A percentile compares a stretch with the other conserved stretches of the same genome.
Conservation (phyloP, 2,329 filamentous ascomycete species). For the Pseudogymnoascus sp. region DNA sequence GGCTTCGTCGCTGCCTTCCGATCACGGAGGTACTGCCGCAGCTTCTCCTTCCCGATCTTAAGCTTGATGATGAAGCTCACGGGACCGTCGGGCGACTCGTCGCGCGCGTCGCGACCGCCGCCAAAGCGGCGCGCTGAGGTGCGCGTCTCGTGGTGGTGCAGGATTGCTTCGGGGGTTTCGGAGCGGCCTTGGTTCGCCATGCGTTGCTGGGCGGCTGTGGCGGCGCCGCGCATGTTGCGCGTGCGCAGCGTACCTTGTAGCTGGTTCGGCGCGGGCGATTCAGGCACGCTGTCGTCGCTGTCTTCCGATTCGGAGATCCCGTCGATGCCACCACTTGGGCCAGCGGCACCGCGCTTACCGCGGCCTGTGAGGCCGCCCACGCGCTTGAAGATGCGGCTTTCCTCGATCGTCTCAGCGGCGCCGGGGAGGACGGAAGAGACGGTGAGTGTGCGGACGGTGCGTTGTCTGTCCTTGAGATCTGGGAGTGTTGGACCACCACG, state of each 20-base stretch:
- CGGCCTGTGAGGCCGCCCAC: constrained; percentile 48
- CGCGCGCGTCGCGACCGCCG: constrained; percentile 51
- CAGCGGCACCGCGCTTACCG: constrained; percentile 46
- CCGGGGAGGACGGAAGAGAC: constrained; percentile 90
- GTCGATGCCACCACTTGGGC: constrained; percentile 51
- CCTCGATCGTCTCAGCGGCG: constrained; percentile 68
- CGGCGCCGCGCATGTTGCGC: constrained; percentile 80
- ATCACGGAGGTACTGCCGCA: constrained; percentile 56
- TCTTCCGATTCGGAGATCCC: constrained; percentile 83
- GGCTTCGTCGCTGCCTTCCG: constrained; percentile 36
- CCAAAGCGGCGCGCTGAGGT: constrained; percentile 49
- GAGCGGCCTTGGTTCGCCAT: constrained; percentile 78
- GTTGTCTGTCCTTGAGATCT: constrained; percentile 90
- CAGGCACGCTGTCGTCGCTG: constrained; percentile 77
- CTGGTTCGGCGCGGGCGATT: constrained; percentile 73
- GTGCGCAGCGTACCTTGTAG: constrained; percentile 75
- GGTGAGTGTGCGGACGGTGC: constrained; percentile 84
- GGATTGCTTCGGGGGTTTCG: constrained; percentile 74
- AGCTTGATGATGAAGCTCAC: constrained; percentile 62
- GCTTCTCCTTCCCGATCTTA: constrained; percentile 61
- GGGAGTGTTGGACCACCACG: constrained; percentile 86
- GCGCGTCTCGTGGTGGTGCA: constrained; percentile 65
- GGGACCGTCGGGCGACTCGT: constrained; percentile 69
- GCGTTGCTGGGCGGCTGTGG: constrained; percentile 74
- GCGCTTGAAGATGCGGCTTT: constrained; percentile 80